These are phyloP conservation scores for Plasmodium blacklocki DNA, from an alignment of 169 alveolate species.

Conservation along the genomic window DNA sequence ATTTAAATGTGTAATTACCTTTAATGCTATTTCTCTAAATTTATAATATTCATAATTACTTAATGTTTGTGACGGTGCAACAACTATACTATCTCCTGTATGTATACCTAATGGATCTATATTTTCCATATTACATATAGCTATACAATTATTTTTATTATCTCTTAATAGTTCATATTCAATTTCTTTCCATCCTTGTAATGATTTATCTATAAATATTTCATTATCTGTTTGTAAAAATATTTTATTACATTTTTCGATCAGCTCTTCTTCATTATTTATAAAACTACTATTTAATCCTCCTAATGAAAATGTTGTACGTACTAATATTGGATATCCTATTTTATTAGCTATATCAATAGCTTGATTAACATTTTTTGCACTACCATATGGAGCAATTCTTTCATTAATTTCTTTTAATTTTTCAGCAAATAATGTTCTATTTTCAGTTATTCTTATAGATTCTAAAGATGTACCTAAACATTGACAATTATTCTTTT, in stretches of 20 bases:
- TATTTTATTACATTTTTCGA: constrained; percentile 79
- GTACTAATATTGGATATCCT: constrained; percentile 92
- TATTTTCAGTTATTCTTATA: constrained; percentile 90
- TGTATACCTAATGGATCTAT: constrained; percentile 93
- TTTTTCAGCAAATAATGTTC: constrained; percentile 87
- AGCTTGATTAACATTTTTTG: constrained; percentile 82
- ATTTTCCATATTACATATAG: constrained; percentile 93
- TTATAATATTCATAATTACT: constrained; percentile 88
- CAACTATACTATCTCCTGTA: constrained; percentile 94
- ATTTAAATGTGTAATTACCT: constrained; percentile 89
- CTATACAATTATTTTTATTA: constrained; percentile 90
- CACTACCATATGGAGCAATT: constrained; percentile 88
- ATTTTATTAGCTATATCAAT: constrained; percentile 84
- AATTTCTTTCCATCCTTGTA: constrained; percentile 92
- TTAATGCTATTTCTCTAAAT: constrained; percentile 89
- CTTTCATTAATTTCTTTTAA: constrained; percentile 88
- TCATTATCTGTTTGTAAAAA: constrained; percentile 81
- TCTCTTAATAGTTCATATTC: constrained; percentile 92
- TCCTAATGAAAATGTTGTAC: constrained; percentile 89
- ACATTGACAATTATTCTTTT: constrained; percentile 84
- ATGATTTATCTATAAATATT: constrained; percentile 90
- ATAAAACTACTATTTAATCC: constrained; percentile 91
- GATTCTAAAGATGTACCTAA: constrained; percentile 85
- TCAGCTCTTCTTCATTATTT: constrained; percentile 85
- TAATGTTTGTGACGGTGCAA: constrained; percentile 93